phyloP scores from a whole-genome alignment of 2,329 filamentous ascomycete species.

The Diplodia corticola region DNA sequence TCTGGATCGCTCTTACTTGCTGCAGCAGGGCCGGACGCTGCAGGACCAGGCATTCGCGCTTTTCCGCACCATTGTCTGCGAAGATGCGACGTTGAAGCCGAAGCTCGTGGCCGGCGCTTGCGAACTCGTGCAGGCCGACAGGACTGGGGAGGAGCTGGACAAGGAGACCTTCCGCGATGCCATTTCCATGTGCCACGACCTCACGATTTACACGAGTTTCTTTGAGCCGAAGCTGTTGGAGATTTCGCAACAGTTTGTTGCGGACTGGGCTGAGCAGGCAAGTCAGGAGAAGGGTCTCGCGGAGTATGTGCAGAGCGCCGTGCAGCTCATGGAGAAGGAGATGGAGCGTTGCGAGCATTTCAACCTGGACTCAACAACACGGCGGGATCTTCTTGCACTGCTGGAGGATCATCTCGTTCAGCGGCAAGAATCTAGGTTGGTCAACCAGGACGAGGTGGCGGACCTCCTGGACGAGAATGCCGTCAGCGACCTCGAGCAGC shows the following conservation, averaged over 20 bases:
- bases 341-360: constrained; percentile 75
- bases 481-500: constrained; percentile 67
- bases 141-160: constrained; percentile 56
- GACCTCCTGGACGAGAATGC: constrained; percentile 72
- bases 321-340: constrained; percentile 70
- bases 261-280: constrained; percentile 67
- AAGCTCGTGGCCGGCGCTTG: constrained; percentile 71
- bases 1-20: constrained; percentile 83
- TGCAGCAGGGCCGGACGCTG: constrained; percentile 73
- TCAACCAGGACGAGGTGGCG: constrained; percentile 66
- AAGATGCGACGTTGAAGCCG: constrained; percentile 52
- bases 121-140: constrained; percentile 71
- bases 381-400: constrained; percentile 70
- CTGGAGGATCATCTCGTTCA: constrained; percentile 73
- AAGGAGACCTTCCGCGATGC: constrained; percentile 69
- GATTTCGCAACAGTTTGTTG: constrained; percentile 67
- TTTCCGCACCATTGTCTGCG: constrained; percentile 67
- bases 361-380: constrained; percentile 80
- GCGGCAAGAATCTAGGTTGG: constrained; percentile 57
- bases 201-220: constrained; percentile 73
- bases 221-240: constrained; percentile 78
- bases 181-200: constrained; percentile 80
- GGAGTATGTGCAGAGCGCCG: constrained; percentile 71
- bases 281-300: constrained; percentile 64
- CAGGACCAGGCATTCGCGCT: constrained; percentile 77